Conservation (phyloP, 768 basidiomycete species). For the Leucocoprinus sp. region DNA sequence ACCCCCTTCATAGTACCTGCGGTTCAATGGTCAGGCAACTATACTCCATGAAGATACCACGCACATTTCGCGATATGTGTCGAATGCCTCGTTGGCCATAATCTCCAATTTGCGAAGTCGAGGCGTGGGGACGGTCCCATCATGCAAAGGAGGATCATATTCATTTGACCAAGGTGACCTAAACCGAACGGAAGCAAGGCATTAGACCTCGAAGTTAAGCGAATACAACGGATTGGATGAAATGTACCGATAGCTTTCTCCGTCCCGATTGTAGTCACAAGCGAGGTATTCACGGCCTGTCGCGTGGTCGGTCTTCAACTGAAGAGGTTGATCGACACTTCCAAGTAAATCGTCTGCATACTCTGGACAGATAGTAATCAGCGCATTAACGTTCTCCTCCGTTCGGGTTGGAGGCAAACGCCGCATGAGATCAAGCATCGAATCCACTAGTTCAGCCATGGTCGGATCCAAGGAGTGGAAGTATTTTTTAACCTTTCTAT, state of each 20-base stretch:
- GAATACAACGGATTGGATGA: slow-evolving; percentile 4
- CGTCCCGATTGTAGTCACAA: slow-evolving; percentile 91
- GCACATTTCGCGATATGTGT: slow-evolving; percentile 90
- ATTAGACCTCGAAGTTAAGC: slow-evolving; percentile 1
- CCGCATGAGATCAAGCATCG: slow-evolving; percentile 93
- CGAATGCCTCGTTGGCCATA: slow-evolving; percentile 92
- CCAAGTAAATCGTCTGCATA: slow-evolving; percentile 92
- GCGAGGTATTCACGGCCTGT: slow-evolving; percentile 87
- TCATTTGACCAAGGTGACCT: slow-evolving; percentile 99
- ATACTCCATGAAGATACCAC: slow-evolving; percentile 18
- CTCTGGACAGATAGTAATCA: slow-evolving; percentile 82
- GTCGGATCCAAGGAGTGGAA: slow-evolving; percentile 6
- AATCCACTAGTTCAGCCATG: slow-evolving; percentile 78
- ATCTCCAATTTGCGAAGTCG: slow-evolving; percentile 89
- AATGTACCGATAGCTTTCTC: slow-evolving; percentile 79
- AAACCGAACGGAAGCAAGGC: not conserved
- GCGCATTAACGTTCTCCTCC: slow-evolving; percentile 77
- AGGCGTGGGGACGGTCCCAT: slow-evolving; percentile 78
- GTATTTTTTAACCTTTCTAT: slow-evolving; percentile 3
- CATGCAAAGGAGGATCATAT: slow-evolving; percentile 84
- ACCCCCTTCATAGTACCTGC: slow-evolving; percentile 90
- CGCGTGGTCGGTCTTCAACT: slow-evolving; percentile 68
- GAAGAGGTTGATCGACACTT: slow-evolving; percentile 91
- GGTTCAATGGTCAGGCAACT: slow-evolving; percentile 25
- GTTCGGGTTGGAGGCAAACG: slow-evolving; percentile 89